Percentiles rank a stretch among this genome's conserved stretches.
phyloP scores from a whole-genome alignment of 768 basidiomycete genomes.

The Gloeostereum incarnatum region DNA sequence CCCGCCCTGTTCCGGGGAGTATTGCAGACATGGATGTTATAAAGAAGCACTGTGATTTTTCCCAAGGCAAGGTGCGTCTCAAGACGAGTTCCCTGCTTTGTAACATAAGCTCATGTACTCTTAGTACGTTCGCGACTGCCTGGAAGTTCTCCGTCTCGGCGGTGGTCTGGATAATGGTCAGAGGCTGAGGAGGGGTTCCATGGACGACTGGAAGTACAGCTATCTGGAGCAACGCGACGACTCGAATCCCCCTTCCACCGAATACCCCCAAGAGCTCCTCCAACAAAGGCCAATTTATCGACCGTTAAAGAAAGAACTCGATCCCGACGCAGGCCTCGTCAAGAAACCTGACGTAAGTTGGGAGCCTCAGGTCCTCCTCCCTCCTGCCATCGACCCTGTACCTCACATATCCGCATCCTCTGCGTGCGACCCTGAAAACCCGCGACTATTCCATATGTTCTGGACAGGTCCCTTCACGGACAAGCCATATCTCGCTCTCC shows the following conservation, averaged over 20 bases:
- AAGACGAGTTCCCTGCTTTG: not conserved
- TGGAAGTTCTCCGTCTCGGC: conserved; percentile 82
- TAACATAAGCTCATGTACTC: not conserved
- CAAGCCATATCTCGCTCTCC: conserved; percentile 88
- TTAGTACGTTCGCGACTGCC: conserved; percentile 91
- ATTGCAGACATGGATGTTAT: conserved; percentile 85
- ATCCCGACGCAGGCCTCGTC: conserved; percentile 44
- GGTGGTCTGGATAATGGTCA: conserved; percentile 76
- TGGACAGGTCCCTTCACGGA: conserved; percentile 97
- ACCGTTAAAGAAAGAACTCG: conserved; percentile 21
- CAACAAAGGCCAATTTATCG: conserved; percentile 15
- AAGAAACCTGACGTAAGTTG: conserved; percentile 50
- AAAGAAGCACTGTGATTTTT: conserved; percentile 82
- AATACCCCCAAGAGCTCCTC: conserved; percentile 14
- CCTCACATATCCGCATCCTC: conserved; percentile 27
- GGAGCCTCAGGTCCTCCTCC: conserved; percentile 47
- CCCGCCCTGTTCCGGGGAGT: conserved; percentile 72
- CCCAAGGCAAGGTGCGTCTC: conserved; percentile 48
- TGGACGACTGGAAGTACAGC: conserved; percentile 76
- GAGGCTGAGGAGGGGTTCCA: conserved; percentile 60
- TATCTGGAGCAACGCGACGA: conserved; percentile 42
- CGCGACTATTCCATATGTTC: conserved; percentile 89
- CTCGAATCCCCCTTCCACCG: conserved; percentile 13
- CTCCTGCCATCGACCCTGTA: conserved; percentile 32
- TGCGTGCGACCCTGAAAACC: conserved; percentile 70